These are phyloP conservation scores for Aspergillus brasiliensis DNA, from an alignment of 2,329 filamentous ascomycete genomes.

Conservation along the genomic window DNA sequence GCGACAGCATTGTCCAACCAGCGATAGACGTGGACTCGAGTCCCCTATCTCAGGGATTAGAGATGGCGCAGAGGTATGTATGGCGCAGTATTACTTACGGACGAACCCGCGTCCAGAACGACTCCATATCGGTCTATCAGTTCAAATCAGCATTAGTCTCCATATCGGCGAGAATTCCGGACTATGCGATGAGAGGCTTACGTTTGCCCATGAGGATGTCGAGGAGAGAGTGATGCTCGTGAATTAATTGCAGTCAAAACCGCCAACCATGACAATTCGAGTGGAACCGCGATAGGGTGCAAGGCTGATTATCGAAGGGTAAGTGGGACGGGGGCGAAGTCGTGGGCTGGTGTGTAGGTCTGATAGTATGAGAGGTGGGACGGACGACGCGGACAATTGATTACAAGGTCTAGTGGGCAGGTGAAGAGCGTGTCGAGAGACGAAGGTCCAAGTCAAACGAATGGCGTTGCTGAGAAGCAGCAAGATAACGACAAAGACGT, in stretches of 20 bases:
- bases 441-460: conserved; percentile 14
- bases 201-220: conserved; percentile 47
- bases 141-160: conserved; percentile 6
- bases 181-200: conserved; percentile 22
- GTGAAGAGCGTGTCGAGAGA: neutral
- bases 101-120: conserved; percentile 96
- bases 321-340: neutral
- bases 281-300: neutral
- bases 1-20: conserved; percentile 80
- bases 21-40: conserved; percentile 88
- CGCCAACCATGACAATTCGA: too few relatives aligned
- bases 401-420: neutral
- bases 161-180: neutral
- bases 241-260: too few relatives aligned
- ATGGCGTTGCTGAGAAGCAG: conserved; percentile 15
- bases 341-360: neutral
- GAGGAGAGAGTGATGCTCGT: neutral
- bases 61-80: neutral
- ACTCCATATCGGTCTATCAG: conserved; percentile 75
- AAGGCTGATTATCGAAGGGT: neutral
- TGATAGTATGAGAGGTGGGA: neutral
- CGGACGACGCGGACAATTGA: neutral
- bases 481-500: conserved; percentile 14
- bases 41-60: conserved; percentile 59
- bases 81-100: conserved; percentile 50